A percentile compares a stretch with the other conserved stretches of the same genome.
phyloP scores from a whole-genome alignment of 2,329 filamentous ascomycete species.

The Colletotrichum neosansevieriae region DNA sequence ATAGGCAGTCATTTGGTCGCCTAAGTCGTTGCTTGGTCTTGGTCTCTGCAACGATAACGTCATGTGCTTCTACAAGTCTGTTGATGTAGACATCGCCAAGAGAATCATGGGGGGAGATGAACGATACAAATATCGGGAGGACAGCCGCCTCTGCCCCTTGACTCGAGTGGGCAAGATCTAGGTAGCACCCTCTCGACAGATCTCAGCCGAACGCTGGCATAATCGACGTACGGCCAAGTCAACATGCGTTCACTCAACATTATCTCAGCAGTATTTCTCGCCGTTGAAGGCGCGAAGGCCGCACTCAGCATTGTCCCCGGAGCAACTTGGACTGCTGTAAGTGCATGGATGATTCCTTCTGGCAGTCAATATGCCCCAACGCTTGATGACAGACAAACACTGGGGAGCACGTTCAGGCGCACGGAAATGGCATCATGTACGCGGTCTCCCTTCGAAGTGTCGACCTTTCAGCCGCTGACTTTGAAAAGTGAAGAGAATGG shows the following conservation, averaged over 20 bases:
- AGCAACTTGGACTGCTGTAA: slow-evolving; percentile 60
- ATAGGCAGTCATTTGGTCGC: background rate
- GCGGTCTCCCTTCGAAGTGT: background rate
- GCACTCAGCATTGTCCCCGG: slow-evolving; percentile 56
- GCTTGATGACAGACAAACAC: slow-evolving; percentile 51
- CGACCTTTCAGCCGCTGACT: background rate
- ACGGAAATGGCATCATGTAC: slow-evolving; percentile 71
- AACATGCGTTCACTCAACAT: slow-evolving; percentile 16
- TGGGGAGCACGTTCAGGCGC: slow-evolving; percentile 72
- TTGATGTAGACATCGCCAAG: slow-evolving; percentile 3
- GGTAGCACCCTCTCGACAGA: too few relatives aligned
- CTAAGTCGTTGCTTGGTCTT: background rate
- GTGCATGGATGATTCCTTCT: slow-evolving; percentile 24
- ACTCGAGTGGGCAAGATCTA: too few relatives aligned
- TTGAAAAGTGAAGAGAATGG: slow-evolving; percentile 56
- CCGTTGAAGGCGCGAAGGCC: slow-evolving; percentile 24
- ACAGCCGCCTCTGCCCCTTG: too few relatives aligned
- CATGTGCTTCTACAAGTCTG: background rate
- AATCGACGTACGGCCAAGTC: too few relatives aligned
- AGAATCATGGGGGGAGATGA: background rate
- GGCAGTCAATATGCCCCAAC: background rate
- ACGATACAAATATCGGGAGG: slow-evolving; percentile 2
- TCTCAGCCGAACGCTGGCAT: too few relatives aligned
- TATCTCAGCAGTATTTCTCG: slow-evolving; percentile 16
- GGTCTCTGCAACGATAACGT: background rate